Evolutionary conservation across 371 early-diverging fungal genomes (phyloP).

Genomic region (Phascolomyces articulosus): DNA sequence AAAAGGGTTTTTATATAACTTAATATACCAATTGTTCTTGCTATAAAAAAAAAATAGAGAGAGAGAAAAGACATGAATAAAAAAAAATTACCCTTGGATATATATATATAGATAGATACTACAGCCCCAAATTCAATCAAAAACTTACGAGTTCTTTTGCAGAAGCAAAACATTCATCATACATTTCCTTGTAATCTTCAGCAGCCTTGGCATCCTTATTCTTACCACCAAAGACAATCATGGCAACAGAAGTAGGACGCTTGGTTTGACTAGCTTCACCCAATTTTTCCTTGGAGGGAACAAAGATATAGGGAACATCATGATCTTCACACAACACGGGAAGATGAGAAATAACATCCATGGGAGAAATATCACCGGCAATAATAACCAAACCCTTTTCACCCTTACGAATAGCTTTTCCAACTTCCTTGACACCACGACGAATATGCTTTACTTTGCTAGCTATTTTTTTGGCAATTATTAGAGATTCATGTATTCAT

Average conservation of each 20-base stretch:
- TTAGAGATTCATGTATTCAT: no score
- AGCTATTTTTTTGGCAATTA: conserved; percentile 68
- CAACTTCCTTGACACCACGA: conserved; percentile 98
- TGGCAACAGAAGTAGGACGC: conserved; percentile 91
- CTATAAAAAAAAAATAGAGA: neutral
- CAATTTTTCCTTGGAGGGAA: conserved; percentile 92
- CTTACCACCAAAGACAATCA: conserved; percentile 86
- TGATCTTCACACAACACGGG: conserved; percentile 98
- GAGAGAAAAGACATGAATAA: no score
- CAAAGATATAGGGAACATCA: conserved; percentile 87
- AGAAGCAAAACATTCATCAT: conserved; percentile 72
- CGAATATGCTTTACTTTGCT: conserved; percentile 89
- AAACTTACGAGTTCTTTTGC: conserved; percentile 68
- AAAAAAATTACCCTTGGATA: neutral
- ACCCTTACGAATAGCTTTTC: conserved; percentile 94
- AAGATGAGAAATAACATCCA: conserved; percentile 97
- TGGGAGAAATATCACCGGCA: conserved; percentile 96
- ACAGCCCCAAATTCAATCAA: no score
- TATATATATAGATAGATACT: neutral
- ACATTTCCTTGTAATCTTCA: conserved; percentile 84
- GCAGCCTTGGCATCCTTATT: conserved; percentile 67
- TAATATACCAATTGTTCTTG: neutral
- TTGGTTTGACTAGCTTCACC: conserved; percentile 92
- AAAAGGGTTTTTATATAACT: neutral
- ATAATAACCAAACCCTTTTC: conserved; percentile 94